phyloP scores from a whole-genome alignment of 179 eudicot species.

The Camellia oleifera region DNA sequence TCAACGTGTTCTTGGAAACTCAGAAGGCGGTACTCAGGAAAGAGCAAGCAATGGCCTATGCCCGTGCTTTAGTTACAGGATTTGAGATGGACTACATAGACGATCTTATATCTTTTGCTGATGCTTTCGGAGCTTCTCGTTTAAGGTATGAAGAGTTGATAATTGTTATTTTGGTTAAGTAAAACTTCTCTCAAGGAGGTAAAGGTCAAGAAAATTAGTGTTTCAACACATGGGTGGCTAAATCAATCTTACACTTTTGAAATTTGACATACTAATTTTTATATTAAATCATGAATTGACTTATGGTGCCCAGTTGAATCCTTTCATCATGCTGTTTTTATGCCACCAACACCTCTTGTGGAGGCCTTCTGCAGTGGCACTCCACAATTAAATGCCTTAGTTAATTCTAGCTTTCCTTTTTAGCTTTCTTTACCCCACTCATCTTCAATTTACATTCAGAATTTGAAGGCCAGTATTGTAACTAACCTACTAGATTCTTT shows the following conservation, averaged over 20 bases:
- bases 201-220: neutral
- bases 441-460: neutral
- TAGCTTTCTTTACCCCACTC: neutral
- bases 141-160: constrained; percentile 46
- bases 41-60: constrained; percentile 93
- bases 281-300: neutral
- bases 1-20: constrained; percentile 67
- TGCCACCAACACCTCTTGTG: neutral
- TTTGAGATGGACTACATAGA: constrained; percentile 63
- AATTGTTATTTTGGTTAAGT: neutral
- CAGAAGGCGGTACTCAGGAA: constrained; percentile 67
- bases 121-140: constrained; percentile 85
- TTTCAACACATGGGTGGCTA: neutral
- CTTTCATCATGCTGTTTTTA: neutral
- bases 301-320: neutral
- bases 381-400: neutral
- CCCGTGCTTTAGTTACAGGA: constrained; percentile 84
- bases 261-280: neutral
- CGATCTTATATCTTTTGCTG: constrained; percentile 62
- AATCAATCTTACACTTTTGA: neutral
- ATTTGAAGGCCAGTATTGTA: neutral
- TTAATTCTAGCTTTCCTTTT: neutral
- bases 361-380: neutral
- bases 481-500: too few relatives aligned
- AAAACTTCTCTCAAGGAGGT: neutral